Conservation (phyloP, 208 protist species). For the Wallacemonas sp. region DNA sequence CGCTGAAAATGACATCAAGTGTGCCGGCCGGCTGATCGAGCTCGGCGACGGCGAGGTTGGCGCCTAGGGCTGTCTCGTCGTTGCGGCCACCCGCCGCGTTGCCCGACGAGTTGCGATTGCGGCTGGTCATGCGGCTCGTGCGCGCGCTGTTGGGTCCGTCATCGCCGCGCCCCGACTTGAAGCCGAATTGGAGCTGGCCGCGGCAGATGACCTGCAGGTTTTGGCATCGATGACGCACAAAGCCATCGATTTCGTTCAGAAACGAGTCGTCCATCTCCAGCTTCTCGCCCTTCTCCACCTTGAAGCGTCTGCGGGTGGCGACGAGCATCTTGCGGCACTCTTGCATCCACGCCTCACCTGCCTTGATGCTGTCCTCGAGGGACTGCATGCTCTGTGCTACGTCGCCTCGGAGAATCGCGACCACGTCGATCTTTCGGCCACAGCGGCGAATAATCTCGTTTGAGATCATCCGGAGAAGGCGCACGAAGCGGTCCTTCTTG, state of each 20-base stretch:
- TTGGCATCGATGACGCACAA: slow-evolving; percentile 96
- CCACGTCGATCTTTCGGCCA: slow-evolving; percentile 90
- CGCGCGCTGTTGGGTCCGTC: slow-evolving; percentile 16
- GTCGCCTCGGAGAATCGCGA: slow-evolving; percentile 94
- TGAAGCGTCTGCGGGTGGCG: slow-evolving; percentile 79
- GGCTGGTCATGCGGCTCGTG: slow-evolving; percentile 14
- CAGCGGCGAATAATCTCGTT: slow-evolving; percentile 97
- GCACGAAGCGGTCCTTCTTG: slow-evolving; percentile 94
- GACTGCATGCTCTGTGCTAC: slow-evolving; percentile 90
- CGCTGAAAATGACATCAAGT: slow-evolving; percentile 54
- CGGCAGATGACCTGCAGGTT: slow-evolving; percentile 97
- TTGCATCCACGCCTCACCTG: slow-evolving; percentile 92
- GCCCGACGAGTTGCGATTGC: slow-evolving; percentile 27
- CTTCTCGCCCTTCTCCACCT: slow-evolving; percentile 82
- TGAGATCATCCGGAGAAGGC: slow-evolving; percentile 93
- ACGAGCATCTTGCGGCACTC: slow-evolving; percentile 88
- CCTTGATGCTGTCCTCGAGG: slow-evolving; percentile 89
- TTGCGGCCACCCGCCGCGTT: slow-evolving; percentile 15
- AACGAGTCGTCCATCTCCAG: slow-evolving; percentile 93
- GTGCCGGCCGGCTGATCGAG: slow-evolving; percentile 43
- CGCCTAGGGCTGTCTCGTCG: slow-evolving; percentile 27
- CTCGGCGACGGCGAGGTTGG: slow-evolving; percentile 63
- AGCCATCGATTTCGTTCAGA: slow-evolving; percentile 97
- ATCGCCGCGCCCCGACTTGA: slow-evolving; percentile 47
- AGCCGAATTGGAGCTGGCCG: slow-evolving; percentile 96